A percentile compares a stretch with the other conserved stretches of the same genome.
Evolutionary conservation across 2,329 filamentous ascomycete species (phyloP).

Genomic region (Cladosporium colombiae): DNA sequence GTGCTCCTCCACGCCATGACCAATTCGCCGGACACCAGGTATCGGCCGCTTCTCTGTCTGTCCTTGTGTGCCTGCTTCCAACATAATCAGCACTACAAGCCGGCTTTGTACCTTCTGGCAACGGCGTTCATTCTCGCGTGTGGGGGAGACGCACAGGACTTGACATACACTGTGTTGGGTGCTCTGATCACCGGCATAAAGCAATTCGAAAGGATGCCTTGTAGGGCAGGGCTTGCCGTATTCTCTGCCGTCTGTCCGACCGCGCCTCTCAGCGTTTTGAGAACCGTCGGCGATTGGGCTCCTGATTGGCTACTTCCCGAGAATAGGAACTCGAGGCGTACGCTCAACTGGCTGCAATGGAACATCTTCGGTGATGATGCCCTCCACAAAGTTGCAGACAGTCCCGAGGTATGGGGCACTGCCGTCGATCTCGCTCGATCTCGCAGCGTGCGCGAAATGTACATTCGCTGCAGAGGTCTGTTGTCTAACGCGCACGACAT

Average conservation of each 20-base stretch:
- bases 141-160: background rate
- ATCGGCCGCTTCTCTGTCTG: background rate
- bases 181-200: constrained; percentile 5
- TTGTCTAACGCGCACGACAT: background rate
- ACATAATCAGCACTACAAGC: background rate
- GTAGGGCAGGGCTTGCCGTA: constrained; percentile 9
- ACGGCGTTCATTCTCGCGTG: background rate
- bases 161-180: background rate
- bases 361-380: constrained; percentile 10
- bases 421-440: constrained; percentile 12
- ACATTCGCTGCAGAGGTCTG: background rate
- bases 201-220: background rate
- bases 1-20: background rate
- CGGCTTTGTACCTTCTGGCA: constrained; percentile 1
- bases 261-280: constrained; percentile 9
- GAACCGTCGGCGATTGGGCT: constrained; percentile 11
- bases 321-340: background rate
- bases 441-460: constrained; percentile 2
- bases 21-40: background rate
- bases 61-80: constrained; percentile 7
- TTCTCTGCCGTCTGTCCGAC: background rate
- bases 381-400: background rate
- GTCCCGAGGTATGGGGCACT: background rate
- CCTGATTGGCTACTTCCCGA: constrained; percentile 12
- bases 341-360: constrained; percentile 12